Percentiles rank a stretch among this genome's conserved stretches.
These are phyloP conservation scores for Trametopsis cervina DNA, from an alignment of 768 basidiomycete species.

Conservation along the genomic window DNA sequence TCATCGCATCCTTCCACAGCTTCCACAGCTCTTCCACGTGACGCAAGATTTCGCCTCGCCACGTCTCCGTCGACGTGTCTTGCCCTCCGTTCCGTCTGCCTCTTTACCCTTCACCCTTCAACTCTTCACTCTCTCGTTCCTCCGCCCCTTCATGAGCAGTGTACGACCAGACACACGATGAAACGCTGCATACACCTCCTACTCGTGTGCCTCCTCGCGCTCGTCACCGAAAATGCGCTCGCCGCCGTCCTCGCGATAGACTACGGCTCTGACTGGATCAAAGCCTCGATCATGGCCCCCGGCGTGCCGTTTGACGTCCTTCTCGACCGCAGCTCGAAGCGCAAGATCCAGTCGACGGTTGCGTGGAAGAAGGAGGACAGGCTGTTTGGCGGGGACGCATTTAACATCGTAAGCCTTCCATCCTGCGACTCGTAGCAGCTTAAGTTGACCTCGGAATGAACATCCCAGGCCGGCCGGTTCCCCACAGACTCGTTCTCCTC, in stretches of 20 bases:
- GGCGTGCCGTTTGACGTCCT: constrained; percentile 84
- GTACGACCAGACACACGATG: no score
- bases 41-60: no score
- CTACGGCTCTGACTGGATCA: constrained; percentile 98
- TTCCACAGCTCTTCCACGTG: no score
- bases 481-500: constrained; percentile 83
- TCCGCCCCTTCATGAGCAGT: no score
- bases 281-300: constrained; percentile 63
- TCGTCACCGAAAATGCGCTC: constrained; percentile 22
- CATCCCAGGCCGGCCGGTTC: constrained; percentile 77
- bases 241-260: constrained; percentile 91
- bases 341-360: constrained; percentile 87
- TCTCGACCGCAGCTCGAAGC: constrained; percentile 93
- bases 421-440: not conserved
- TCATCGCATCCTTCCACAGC: no score
- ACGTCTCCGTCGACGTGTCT: no score
- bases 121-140: no score
- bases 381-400: constrained; percentile 84
- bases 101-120: no score
- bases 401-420: constrained; percentile 62
- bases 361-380: constrained; percentile 91
- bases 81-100: no score
- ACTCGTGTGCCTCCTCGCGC: no score
- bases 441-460: not conserved
- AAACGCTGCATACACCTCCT: no score